Base-by-base conservation (phyloP, 2,329 filamentous ascomycete genomes). In the Trichoderma harzianum region DNA sequence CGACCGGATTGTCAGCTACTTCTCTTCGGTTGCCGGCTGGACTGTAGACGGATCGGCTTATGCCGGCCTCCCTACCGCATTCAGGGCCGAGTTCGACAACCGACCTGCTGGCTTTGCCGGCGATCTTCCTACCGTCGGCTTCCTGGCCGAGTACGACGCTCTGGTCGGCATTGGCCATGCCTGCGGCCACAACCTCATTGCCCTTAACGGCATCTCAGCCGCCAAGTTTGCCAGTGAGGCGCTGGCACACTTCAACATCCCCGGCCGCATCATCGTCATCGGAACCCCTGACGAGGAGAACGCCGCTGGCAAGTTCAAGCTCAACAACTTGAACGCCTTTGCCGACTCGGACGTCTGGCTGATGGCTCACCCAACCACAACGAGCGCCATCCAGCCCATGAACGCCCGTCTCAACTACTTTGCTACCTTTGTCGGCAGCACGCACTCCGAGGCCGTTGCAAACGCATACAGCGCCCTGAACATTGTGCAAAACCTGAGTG, bases 281-380 rank as follows among this genome's bases (percentile, higher is more conserved):
- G 74, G 74, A 34, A 71, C 65, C 8, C 74, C 73, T 2, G 74
- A 75, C 32, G 74, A 75, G 30, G 73, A 75, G 64, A 75, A 75
- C 39, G 74, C 63, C 7, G 74, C 74, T 7, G 74, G 73, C 55
- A 75, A 74, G 61, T 72, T 69, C 60, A 70, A 58, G 57, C 72
- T 75, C 36, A 74, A 74, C 63, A 64, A 72, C 36, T n/a, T 43
- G 53, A 61, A 68, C 8, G 74, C 74, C 16, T 75, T 74, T 39
- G 64, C 72, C 16, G 64, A 58, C 43, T 62, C 74, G 1, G 70
- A 74, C 14, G 36, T 75, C 61, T 75, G 74, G 74, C 28, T 75
- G 34, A 75, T 75, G 74, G 74, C 74, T 14, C 74, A 75, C 34
- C 74, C 74, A 16, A 74, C 69, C 24, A 66, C 32, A 3, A 64